Base-by-base conservation (phyloP, 1,284 basidiomycete species). In the Tilletia horrida region DNA sequence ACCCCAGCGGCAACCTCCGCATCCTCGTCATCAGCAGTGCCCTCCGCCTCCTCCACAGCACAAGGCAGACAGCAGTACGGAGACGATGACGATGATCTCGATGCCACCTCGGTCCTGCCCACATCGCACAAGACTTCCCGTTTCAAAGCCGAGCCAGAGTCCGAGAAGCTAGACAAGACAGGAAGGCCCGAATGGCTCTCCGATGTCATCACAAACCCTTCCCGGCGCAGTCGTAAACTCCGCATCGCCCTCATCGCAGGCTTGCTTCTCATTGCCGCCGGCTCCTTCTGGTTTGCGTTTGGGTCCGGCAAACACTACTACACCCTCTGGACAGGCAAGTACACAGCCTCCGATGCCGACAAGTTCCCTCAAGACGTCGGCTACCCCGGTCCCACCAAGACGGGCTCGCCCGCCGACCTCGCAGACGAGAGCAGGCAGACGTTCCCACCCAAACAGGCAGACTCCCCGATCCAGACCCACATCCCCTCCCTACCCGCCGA, bases 341-440 rank as follows among this genome's bases (percentile, higher is more conserved):
- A 14, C 65, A 47, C 57, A 21, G 35, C 69, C 6, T 73, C 73
- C 67, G 64, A 69, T 0, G 68, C 73, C 0, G 71, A 74, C 62
- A 70, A 73, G 40, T 77, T 80, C 64, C 76, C 76, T 63, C 74
- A 72, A 27, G 67, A 74, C 6, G 69, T 76, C 1, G 79, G 78
- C 0, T 76, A 74, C 66, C 79, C 78, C 2, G 80, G 80, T n/a
- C 66, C 69, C 64, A 80, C 70, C 29, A 64, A 66, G 13, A 76
- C 74, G 0, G 80, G 80, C 3, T 61, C 57, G 1, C 73, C 79
- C 0, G 68, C 79, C 1, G 52, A 74, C 57, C 73, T 77, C 57
- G 78, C 75, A 2, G 68, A 81, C 27, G 76, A 79, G 65, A 75
- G 77, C 71, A 71, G 57, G 21, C 68, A 69, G n/a, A 74, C 71